phyloP scores from a whole-genome alignment of 805 yeast genomes.

The Kuraishia molischiana region DNA sequence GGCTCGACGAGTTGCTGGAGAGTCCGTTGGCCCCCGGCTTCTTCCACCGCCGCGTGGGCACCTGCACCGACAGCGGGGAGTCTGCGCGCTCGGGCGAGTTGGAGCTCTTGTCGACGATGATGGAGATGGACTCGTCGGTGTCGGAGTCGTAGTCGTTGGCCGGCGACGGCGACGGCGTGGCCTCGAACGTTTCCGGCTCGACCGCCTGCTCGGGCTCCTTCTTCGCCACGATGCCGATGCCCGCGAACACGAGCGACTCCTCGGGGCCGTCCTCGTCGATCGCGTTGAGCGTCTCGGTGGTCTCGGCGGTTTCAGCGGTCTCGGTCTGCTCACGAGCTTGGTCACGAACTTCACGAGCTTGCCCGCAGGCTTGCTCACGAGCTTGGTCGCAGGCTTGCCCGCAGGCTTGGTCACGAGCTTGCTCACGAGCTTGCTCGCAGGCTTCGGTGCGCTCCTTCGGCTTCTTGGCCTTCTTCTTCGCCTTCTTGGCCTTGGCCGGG shows the following conservation, averaged over 20 bases:
- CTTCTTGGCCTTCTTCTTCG: constrained; percentile 28
- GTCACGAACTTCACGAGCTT: no score
- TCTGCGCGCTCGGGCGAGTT: not conserved
- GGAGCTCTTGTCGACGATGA: not conserved
- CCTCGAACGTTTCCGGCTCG: not conserved
- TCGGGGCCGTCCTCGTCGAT: not conserved
- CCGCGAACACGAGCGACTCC: constrained; percentile 7
- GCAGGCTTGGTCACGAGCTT: no score
- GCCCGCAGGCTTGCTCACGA: no score
- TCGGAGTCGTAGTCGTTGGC: not conserved
- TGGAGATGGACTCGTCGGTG: constrained; percentile 1
- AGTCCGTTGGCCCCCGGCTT: not conserved
- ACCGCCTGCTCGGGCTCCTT: not conserved
- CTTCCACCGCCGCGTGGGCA: not conserved
- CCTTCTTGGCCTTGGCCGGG: constrained; percentile 40
- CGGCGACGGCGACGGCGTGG: not conserved
- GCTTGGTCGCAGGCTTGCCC: no score
- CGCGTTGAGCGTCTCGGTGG: not conserved
- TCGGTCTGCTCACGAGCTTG: no score
- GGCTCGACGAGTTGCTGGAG: not conserved
- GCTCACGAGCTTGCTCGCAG: not conserved
- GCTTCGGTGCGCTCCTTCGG: constrained; percentile 8
- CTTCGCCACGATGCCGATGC: constrained; percentile 9
- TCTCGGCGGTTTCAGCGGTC: not conserved
- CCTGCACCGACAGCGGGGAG: not conserved